A percentile compares a stretch with the other conserved stretches of the same genome.
These are phyloP conservation scores for Aaosphaeria arxii DNA, from an alignment of 2,329 filamentous ascomycete species.

Conservation along the genomic window DNA sequence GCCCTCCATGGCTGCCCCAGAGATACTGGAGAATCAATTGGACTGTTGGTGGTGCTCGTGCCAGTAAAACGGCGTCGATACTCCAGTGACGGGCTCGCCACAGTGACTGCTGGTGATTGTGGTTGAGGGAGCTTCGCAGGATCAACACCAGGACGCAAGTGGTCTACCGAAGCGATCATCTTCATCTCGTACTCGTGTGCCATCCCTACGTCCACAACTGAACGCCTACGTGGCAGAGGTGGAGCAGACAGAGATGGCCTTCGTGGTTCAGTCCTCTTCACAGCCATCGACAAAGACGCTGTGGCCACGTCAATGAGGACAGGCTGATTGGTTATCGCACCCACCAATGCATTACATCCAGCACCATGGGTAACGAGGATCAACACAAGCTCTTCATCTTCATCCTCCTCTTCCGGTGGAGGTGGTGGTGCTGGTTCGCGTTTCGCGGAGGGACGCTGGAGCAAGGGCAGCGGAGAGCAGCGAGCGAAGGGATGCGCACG, in stretches of 20 bases:
- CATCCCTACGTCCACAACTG: slow-evolving; percentile 43
- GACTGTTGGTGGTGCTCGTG: slow-evolving; percentile 21
- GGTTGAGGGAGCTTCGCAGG: slow-evolving; percentile 31
- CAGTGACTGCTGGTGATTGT: slow-evolving; percentile 22
- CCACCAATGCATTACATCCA: slow-evolving; percentile 92
- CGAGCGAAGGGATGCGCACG: slow-evolving; percentile 17
- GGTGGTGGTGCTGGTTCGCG: slow-evolving; percentile 30
- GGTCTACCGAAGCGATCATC: slow-evolving; percentile 71
- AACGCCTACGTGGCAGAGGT: slow-evolving; percentile 32
- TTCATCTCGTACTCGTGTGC: slow-evolving; percentile 69
- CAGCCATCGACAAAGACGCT: slow-evolving; percentile 86
- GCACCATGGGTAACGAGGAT: slow-evolving; percentile 92
- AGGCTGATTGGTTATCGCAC: slow-evolving; percentile 85
- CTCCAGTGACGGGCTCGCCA: slow-evolving; percentile 25
- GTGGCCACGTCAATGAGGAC: slow-evolving; percentile 87
- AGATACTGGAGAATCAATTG: slow-evolving; percentile 26
- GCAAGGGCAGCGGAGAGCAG: slow-evolving; percentile 6
- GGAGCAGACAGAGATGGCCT: slow-evolving; percentile 16
- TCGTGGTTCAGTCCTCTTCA: slow-evolving; percentile 25
- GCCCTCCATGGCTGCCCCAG: slow-evolving; percentile 25
- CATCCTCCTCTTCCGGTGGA: slow-evolving; percentile 41
- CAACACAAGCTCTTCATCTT: slow-evolving; percentile 69
- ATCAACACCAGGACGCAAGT: slow-evolving; percentile 57
- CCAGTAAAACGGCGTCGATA: slow-evolving; percentile 21
- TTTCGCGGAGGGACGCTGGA: slow-evolving; percentile 10